A percentile compares a stretch with the other conserved stretches of the same genome.
Conservation (phyloP, 2,329 filamentous ascomycete species). For the Myriosclerotinia scirpicola region DNA sequence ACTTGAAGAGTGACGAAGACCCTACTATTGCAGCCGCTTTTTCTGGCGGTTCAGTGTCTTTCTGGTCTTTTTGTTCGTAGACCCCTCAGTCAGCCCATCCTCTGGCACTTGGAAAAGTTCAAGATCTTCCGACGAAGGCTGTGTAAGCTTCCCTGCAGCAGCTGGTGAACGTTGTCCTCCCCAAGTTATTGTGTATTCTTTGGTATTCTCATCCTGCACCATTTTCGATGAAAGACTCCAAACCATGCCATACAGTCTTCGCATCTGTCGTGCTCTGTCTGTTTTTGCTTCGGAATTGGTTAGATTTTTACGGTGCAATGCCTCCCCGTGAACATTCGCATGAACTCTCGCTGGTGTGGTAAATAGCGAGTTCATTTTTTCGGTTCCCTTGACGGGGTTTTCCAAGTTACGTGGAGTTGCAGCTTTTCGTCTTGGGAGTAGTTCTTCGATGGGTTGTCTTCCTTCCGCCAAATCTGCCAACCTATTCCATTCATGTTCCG, state of each 20-base stretch:
- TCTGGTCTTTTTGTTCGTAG: not conserved
- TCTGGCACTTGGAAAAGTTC: constrained; percentile 49
- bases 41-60: not conserved
- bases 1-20: not conserved
- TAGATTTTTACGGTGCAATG: too few relatives aligned
- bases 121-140: constrained; percentile 39
- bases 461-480: constrained; percentile 50
- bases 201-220: constrained; percentile 37
- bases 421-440: constrained; percentile 32
- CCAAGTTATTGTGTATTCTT: constrained; percentile 48
- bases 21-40: not conserved
- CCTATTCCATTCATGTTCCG: constrained; percentile 55
- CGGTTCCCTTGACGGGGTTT: not conserved
- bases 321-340: not conserved
- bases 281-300: not conserved
- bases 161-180: constrained; percentile 41
- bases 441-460: constrained; percentile 24
- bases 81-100: constrained; percentile 41
- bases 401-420: not conserved
- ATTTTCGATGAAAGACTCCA: constrained; percentile 50
- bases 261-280: constrained; percentile 43
- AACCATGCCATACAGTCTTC: constrained; percentile 49
- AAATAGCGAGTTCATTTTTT: not conserved
- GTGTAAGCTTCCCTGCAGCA: constrained; percentile 39
- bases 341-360: not conserved